These are phyloP conservation scores for Diaporthe sp. DNA, from an alignment of 2,329 filamentous ascomycete genomes.

Conservation along the genomic window DNA sequence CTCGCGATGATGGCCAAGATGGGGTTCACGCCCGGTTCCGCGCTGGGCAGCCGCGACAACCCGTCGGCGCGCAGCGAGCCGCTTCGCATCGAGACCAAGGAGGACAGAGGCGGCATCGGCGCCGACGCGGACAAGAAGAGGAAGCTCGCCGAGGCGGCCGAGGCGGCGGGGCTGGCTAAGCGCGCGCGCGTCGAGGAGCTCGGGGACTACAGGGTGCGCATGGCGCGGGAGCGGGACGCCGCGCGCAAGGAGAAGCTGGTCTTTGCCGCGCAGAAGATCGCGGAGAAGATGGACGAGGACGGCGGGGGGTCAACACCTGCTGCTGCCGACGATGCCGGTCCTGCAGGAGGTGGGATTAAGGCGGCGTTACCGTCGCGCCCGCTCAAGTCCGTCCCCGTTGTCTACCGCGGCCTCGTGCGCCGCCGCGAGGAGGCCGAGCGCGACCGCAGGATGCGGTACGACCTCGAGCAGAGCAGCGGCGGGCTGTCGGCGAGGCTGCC, in stretches of 20 bases:
- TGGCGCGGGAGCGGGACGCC: conserved; percentile 78
- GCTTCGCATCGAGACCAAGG: conserved; percentile 81
- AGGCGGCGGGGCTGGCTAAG: conserved; percentile 62
- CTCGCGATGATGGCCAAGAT: conserved; percentile 97
- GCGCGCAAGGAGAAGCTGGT: conserved; percentile 78
- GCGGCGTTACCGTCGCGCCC: conserved; percentile 62
- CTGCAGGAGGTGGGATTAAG: too few relatives aligned
- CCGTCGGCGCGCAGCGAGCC: conserved; percentile 71
- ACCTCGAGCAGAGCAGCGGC: conserved; percentile 68
- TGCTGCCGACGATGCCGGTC: conserved; percentile 13
- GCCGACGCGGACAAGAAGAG: conserved; percentile 87
- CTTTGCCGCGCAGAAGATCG: conserved; percentile 84
- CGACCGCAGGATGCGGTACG: conserved; percentile 74
- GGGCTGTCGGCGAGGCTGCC: conserved; percentile 71
- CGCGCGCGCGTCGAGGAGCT: conserved; percentile 67
- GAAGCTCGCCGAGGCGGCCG: conserved; percentile 75
- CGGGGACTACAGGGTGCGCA: conserved; percentile 79
- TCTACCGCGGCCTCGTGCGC: conserved; percentile 84
- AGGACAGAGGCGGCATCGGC: conserved; percentile 86
- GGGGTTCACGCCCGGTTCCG: conserved; percentile 84
- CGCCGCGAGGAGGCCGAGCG: conserved; percentile 78
- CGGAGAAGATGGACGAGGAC: conserved; percentile 78
- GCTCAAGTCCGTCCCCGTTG: conserved; percentile 78
- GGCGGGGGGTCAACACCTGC: conserved; percentile 54
- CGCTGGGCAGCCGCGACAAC: conserved; percentile 75